Evolutionary conservation across 441 rosid genomes (phyloP).

Genomic region (Adansonia rubrostipa): DNA sequence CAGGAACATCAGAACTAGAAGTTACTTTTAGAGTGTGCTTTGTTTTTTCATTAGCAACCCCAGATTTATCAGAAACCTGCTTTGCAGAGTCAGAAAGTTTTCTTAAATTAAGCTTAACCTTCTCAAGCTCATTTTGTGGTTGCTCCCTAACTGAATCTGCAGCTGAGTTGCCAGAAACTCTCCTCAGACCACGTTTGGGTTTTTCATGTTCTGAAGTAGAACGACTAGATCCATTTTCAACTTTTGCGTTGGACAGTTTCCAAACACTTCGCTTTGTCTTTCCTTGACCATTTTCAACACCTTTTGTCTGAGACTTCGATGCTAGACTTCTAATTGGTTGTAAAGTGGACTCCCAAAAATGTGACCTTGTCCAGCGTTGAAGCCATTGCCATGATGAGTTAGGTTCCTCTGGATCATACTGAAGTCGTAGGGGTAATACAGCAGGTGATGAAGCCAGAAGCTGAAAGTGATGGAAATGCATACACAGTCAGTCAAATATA

Average conservation of each 20-base stretch:
- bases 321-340: slow-evolving; percentile 42
- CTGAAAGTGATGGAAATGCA: slow-evolving; percentile 42
- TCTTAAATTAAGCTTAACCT: slow-evolving; percentile 50
- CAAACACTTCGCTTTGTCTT: slow-evolving; percentile 51
- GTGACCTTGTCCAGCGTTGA: slow-evolving; percentile 70
- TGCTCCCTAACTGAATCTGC: slow-evolving; percentile 47
- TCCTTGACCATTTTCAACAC: slow-evolving; percentile 36
- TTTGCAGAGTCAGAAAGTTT: slow-evolving; percentile 48
- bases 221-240: slow-evolving; percentile 41
- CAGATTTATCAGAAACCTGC: slow-evolving; percentile 47
- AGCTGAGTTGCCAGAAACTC: slow-evolving; percentile 39
- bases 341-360: slow-evolving; percentile 57
- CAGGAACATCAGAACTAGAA: slow-evolving; percentile 38
- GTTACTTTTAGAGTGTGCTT: slow-evolving; percentile 44
- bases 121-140: slow-evolving; percentile 48
- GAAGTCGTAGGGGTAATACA: slow-evolving; percentile 50
- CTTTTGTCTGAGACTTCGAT: slow-evolving; percentile 46
- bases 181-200: slow-evolving; percentile 55
- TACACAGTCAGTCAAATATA: neutral
- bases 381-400: slow-evolving; percentile 74
- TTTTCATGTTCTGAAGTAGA: slow-evolving; percentile 47
- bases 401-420: slow-evolving; percentile 56
- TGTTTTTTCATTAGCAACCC: slow-evolving; percentile 49
- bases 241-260: slow-evolving; percentile 40
- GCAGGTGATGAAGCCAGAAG: slow-evolving; percentile 59